Base-by-base conservation (phyloP, 805 yeast genomes). In the Ogataea methylovora region DNA sequence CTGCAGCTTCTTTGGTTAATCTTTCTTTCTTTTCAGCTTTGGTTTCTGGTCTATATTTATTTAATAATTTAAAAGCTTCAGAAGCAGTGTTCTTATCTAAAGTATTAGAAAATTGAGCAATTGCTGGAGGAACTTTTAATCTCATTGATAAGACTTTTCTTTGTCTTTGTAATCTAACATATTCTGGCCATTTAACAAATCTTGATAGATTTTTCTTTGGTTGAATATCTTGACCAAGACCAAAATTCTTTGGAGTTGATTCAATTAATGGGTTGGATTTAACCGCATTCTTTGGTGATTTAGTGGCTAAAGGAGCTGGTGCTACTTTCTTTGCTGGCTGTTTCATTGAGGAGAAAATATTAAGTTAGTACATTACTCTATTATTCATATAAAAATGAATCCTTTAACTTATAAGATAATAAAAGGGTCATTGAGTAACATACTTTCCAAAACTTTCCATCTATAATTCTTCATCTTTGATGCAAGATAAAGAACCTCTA, bases 31-130 rank as follows among this genome's bases (percentile, higher is more conserved):
- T 90, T 77, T 92, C 96, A 63, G 87, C 82, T 61, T 79, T 61
- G 49, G 96, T 84, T 79, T 90, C 98, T 63, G 98, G 97, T 75
- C 95, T 82, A 86, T 90, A 90, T 78, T 92, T 90, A 94, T 87
- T 87, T 75, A 90, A 81, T 60, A 90, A 80, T 79, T 88, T 88
- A 81, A 90, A 84, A 56, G 95, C 75, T 72, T 84, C 94, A 58
- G 96, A 73, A 60, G 98, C 97, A 53, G 97, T 84, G 87, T 90
- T 90, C 84, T 88, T 88, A 84, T 90, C 98, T 68, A 90, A 77
- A 60, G 87, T 81, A 72, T 83, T 73, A 62, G 86, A 87, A 81
- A 90, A 90, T 75, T 90, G 98, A 50, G 97, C 79, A 63, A 90
- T 80, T 50, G 97, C 83, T 62, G 98, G 98, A 54, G 98, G 98